Evolutionary conservation across 768 basidiomycete genomes (phyloP).

Genomic region (Arthromyces matolae): DNA sequence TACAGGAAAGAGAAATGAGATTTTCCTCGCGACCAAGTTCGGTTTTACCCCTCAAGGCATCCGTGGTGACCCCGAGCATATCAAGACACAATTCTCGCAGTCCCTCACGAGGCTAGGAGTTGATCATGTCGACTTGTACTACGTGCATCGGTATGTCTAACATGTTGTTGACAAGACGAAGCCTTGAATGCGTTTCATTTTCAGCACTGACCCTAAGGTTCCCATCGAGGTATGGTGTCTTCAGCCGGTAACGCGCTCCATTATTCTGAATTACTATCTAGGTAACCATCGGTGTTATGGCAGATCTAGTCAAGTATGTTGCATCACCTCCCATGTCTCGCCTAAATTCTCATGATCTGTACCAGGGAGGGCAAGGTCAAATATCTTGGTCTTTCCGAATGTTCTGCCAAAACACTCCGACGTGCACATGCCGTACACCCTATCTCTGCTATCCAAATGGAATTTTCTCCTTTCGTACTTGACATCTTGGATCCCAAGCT

Average conservation of each 20-base stretch:
- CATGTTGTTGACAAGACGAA: no score
- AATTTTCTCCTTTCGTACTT: slow-evolving; percentile 41
- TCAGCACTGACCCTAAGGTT: slow-evolving; percentile 19
- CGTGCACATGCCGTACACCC: slow-evolving; percentile 47
- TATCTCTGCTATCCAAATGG: slow-evolving; percentile 41
- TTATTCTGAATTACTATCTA: slow-evolving; percentile 6
- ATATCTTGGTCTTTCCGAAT: slow-evolving; percentile 52
- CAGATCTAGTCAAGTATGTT: slow-evolving; percentile 34
- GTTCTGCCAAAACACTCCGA: slow-evolving; percentile 39
- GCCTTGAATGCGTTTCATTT: not conserved
- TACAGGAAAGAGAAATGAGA: slow-evolving; percentile 42
- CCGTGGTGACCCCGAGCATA: slow-evolving; percentile 36
- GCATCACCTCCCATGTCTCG: slow-evolving; percentile 11
- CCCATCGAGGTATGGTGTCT: slow-evolving; percentile 23
- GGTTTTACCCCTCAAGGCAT: slow-evolving; percentile 26
- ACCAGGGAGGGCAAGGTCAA: slow-evolving; percentile 39
- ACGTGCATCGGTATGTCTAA: slow-evolving; percentile 31
- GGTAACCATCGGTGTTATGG: slow-evolving; percentile 32
- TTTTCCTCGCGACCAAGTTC: slow-evolving; percentile 57
- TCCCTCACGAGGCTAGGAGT: slow-evolving; percentile 33
- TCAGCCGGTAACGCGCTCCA: not conserved
- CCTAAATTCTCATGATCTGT: slow-evolving; percentile 2
- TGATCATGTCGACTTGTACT: slow-evolving; percentile 36
- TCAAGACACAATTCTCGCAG: slow-evolving; percentile 28
- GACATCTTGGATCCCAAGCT: slow-evolving; percentile 39